A percentile compares a stretch with the other conserved stretches of the same genome.
Conservation (phyloP, 148 eudicot species). For the Dianthus caryophyllus region DNA sequence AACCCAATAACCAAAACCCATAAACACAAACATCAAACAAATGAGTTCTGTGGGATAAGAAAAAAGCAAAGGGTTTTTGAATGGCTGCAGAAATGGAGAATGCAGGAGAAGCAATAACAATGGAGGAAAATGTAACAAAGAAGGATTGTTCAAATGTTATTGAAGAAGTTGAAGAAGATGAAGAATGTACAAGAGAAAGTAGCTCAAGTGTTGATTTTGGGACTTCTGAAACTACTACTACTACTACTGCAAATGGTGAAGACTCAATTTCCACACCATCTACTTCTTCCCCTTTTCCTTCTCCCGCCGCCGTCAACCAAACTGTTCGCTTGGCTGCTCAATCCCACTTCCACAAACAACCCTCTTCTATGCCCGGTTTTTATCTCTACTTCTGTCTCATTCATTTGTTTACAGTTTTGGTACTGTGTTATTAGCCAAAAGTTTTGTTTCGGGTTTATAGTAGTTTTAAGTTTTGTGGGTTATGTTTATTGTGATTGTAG, state of each 20-base stretch:
- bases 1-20: not conserved
- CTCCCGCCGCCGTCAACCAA: conserved; percentile 26
- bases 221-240: conserved; percentile 29
- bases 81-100: conserved; percentile 31
- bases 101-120: conserved; percentile 28
- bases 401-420: not conserved
- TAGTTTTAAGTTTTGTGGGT: not conserved
- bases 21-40: not conserved
- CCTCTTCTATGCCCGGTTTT: conserved; percentile 46
- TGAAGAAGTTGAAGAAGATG: conserved; percentile 1
- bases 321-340: conserved; percentile 28
- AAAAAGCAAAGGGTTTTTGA: not conserved
- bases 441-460: no score
- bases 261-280: conserved; percentile 45
- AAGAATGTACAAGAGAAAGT: conserved; percentile 37
- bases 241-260: conserved; percentile 30
- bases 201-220: conserved; percentile 48
- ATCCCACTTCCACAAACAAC: conserved; percentile 39
- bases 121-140: conserved; percentile 14
- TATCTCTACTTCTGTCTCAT: not conserved
- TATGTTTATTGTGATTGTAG: conserved; percentile 24
- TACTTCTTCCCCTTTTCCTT: conserved; percentile 31
- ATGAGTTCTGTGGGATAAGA: not conserved
- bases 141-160: not conserved
- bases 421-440: not conserved